phyloP scores from a whole-genome alignment of 78 protist genomes.

The Tieghemostelium lacteum region DNA sequence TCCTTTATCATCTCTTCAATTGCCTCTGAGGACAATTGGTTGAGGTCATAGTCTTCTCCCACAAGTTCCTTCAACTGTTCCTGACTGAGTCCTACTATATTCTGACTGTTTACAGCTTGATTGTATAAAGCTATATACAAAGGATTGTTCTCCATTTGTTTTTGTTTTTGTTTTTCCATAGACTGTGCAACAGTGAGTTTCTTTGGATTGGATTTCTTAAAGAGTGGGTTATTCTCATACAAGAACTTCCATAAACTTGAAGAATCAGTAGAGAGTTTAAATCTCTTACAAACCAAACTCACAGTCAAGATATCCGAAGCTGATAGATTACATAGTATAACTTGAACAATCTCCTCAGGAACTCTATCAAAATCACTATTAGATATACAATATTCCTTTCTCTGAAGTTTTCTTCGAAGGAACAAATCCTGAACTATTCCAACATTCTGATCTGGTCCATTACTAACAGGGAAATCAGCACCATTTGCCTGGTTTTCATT shows the following conservation, averaged over 20 bases:
- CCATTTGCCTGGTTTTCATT: no score
- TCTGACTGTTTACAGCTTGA: neutral
- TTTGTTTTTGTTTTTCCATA: no score
- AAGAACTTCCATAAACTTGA: conserved; percentile 34
- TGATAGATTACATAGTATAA: conserved; percentile 24
- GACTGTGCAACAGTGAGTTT: no score
- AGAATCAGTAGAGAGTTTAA: conserved; percentile 52
- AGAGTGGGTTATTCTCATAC: conserved; percentile 9
- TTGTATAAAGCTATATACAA: no score
- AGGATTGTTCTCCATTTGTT: no score
- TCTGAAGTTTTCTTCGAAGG: conserved; percentile 21
- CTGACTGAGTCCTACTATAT: no score
- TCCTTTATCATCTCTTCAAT: neutral
- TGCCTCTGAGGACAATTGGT: neutral
- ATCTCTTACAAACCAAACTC: conserved; percentile 56
- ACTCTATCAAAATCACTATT: conserved; percentile 53
- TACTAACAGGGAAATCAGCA: no score
- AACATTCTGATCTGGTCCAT: no score
- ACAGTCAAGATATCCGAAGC: conserved; percentile 14
- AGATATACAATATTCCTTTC: conserved; percentile 17
- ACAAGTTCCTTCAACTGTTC: no score
- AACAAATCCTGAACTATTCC: no score
- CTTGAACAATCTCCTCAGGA: conserved; percentile 58
- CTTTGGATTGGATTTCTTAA: conserved; percentile 26
- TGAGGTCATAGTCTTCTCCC: no score